These are phyloP conservation scores for Aspergillus nomiae DNA, from an alignment of 2,329 filamentous ascomycete species.

Conservation along the genomic window DNA sequence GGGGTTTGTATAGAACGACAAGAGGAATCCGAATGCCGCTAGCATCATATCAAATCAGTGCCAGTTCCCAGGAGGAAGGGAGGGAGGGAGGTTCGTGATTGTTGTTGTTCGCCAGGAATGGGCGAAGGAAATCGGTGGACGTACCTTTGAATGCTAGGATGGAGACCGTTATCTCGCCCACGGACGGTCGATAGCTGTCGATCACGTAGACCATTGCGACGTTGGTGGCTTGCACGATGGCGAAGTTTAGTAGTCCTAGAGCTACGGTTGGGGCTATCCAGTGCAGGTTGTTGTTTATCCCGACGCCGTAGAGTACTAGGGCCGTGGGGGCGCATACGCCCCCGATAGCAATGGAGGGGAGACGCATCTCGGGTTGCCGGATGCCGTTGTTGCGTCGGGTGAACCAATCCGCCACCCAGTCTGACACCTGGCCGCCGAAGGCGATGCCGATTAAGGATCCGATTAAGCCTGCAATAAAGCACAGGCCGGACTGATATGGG, in stretches of 20 bases:
- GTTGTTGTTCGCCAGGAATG: not conserved
- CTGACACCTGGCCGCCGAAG: not conserved
- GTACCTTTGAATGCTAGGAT: slow-evolving; percentile 12
- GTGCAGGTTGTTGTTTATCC: slow-evolving; percentile 31
- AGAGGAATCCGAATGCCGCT: slow-evolving; percentile 14
- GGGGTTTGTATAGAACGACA: slow-evolving; percentile 17
- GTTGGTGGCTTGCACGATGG: not conserved
- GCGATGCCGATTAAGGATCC: not conserved
- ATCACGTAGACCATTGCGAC: slow-evolving; percentile 13
- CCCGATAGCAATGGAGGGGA: slow-evolving; percentile 24
- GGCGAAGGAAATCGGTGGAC: not conserved
- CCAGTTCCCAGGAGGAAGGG: not conserved
- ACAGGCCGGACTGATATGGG: not conserved
- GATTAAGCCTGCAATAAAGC: not conserved
- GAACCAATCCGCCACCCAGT: not conserved
- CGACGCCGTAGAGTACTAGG: slow-evolving; percentile 36
- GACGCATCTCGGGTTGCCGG: slow-evolving; percentile 10
- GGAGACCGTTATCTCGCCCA: slow-evolving; percentile 10
- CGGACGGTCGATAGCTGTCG: slow-evolving; percentile 10
- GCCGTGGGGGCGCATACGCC: slow-evolving; percentile 24
- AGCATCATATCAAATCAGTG: not conserved
- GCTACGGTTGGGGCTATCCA: slow-evolving; percentile 62
- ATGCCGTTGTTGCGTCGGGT: not conserved
- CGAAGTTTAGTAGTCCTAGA: slow-evolving; percentile 27
- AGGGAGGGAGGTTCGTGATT: not conserved